Conservation (phyloP, 2,329 filamentous ascomycete genomes). For the Penicillium freii region DNA sequence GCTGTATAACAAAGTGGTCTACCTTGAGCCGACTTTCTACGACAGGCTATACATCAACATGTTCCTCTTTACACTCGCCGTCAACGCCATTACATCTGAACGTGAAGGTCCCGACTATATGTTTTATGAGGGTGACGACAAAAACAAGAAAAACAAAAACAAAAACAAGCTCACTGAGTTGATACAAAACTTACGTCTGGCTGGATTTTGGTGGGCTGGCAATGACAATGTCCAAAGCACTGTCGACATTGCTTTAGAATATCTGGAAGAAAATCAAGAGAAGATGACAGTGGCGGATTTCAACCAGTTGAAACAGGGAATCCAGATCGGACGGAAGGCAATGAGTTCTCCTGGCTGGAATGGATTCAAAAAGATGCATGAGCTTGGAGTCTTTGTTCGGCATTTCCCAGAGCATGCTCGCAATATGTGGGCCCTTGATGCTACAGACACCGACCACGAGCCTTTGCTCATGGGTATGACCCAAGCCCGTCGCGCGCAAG, state of each 20-base stretch:
- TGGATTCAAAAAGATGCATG: slow-evolving; percentile 67
- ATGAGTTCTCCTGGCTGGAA: slow-evolving; percentile 62
- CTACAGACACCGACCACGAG: slow-evolving; percentile 36
- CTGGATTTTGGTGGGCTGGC: slow-evolving; percentile 83
- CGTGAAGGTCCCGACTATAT: slow-evolving; percentile 82
- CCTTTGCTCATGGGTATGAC: slow-evolving; percentile 58
- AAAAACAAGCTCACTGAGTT: slow-evolving; percentile 56
- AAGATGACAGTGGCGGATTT: slow-evolving; percentile 62
- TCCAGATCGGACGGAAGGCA: slow-evolving; percentile 63
- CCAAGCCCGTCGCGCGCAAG: slow-evolving; percentile 56
- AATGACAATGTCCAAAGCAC: slow-evolving; percentile 66
- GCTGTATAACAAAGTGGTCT: slow-evolving; percentile 68
- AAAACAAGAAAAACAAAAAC: slow-evolving; percentile 58
- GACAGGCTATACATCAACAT: slow-evolving; percentile 81
- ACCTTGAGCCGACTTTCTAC: slow-evolving; percentile 77
- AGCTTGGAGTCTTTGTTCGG: slow-evolving; percentile 71
- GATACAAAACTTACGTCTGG: slow-evolving; percentile 75
- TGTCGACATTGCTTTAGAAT: slow-evolving; percentile 64
- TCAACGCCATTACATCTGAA: slow-evolving; percentile 87
- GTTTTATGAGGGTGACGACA: slow-evolving; percentile 63
- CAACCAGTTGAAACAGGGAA: slow-evolving; percentile 59
- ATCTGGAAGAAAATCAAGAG: slow-evolving; percentile 62
- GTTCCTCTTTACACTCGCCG: slow-evolving; percentile 78
- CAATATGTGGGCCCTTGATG: slow-evolving; percentile 66
- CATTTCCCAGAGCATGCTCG: slow-evolving; percentile 63